A percentile compares a stretch with the other conserved stretches of the same genome.
Evolutionary conservation across 176 grass and related monocot genomes (phyloP).

Genomic region (Pharus latifolius): DNA sequence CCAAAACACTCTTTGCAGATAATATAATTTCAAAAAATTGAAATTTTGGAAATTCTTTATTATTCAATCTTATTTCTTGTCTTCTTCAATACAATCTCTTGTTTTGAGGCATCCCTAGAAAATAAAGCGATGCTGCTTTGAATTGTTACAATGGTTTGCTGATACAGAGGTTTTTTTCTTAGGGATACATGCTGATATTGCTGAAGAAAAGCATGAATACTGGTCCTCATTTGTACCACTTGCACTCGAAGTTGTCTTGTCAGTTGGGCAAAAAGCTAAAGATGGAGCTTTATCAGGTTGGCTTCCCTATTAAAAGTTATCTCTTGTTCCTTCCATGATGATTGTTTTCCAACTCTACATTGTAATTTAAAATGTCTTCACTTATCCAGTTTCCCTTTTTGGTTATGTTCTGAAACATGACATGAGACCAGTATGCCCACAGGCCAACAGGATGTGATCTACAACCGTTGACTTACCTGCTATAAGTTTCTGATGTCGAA

Average conservation of each 20-base stretch:
- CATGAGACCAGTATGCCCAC: background rate
- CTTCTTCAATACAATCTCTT: no score
- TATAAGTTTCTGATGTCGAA: background rate
- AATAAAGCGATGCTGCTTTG: background rate
- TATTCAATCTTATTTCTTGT: no score
- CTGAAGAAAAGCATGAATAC: slow-evolving; percentile 71
- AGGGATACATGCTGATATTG: slow-evolving; percentile 92
- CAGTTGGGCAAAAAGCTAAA: slow-evolving; percentile 80
- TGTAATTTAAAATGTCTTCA: no score
- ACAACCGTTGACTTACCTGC: background rate
- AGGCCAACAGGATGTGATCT: background rate
- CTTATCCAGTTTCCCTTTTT: no score
- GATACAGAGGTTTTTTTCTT: background rate
- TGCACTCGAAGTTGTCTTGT: slow-evolving; percentile 76
- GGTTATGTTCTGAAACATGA: slow-evolving; percentile 1
- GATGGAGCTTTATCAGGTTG: slow-evolving; percentile 72
- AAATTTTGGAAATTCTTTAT: no score
- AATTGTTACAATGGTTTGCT: slow-evolving; percentile 8
- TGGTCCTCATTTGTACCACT: slow-evolving; percentile 74
- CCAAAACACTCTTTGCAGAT: no score
- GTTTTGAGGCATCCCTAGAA: no score
- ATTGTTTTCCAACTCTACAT: no score
- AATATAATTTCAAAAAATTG: no score
- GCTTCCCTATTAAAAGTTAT: slow-evolving; percentile 2
- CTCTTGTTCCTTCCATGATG: background rate